Evolutionary conservation across 768 basidiomycete genomes (phyloP).

Genomic region (Xerocomus potaroensis): DNA sequence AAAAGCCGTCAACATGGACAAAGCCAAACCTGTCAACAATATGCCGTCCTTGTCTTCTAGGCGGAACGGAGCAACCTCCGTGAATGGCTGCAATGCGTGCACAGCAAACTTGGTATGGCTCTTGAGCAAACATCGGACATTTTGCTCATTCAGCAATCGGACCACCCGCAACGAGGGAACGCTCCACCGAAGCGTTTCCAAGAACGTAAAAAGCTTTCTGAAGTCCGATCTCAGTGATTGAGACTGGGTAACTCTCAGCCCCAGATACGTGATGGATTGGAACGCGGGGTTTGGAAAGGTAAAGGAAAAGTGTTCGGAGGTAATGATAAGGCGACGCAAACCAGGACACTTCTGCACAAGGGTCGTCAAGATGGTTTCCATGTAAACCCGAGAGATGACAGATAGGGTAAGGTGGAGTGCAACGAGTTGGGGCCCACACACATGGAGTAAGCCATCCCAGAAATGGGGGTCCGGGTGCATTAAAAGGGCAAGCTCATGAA

Average conservation of each 20-base stretch:
- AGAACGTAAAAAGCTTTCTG: conserved; percentile 7
- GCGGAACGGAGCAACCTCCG: conserved; percentile 7
- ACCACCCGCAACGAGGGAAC: conserved; percentile 19
- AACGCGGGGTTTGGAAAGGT: conserved; percentile 3
- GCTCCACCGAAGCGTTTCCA: conserved; percentile 8
- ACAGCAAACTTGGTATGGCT: conserved; percentile 9
- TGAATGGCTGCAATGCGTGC: conserved; percentile 9
- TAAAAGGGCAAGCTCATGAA: conserved; percentile 18
- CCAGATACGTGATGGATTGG: conserved; percentile 17
- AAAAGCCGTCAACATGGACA: background rate
- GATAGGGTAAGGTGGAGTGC: conserved; percentile 9
- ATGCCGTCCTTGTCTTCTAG: conserved; percentile 21
- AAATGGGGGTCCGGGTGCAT: background rate
- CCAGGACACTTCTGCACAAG: conserved; percentile 13
- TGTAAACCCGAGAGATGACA: conserved; percentile 22
- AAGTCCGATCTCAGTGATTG: conserved; percentile 7
- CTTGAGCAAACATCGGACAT: conserved; percentile 16
- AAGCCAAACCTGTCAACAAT: conserved; percentile 19
- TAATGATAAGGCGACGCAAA: conserved; percentile 20
- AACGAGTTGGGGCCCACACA: conserved; percentile 14
- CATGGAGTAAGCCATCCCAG: conserved; percentile 13
- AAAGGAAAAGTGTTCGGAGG: background rate
- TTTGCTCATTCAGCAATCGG: conserved; percentile 15
- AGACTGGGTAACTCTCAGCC: conserved; percentile 1
- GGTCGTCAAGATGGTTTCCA: background rate